These are phyloP conservation scores for Suillus americanus DNA, from an alignment of 768 basidiomycete genomes.

Conservation along the genomic window DNA sequence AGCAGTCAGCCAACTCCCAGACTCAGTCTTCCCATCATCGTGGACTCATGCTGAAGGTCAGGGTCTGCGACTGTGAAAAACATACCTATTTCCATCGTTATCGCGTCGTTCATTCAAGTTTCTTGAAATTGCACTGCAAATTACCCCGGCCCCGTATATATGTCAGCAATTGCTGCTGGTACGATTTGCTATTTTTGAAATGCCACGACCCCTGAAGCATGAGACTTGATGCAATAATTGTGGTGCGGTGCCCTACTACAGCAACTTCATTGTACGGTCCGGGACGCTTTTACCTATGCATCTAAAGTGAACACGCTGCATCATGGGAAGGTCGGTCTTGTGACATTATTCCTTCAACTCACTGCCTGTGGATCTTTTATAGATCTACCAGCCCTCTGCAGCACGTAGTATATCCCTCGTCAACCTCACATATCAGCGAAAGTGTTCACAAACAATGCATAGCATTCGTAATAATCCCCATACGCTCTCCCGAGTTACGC, in stretches of 20 bases:
- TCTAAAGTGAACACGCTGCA: neutral
- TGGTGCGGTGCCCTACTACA: constrained; percentile 1
- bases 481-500: neutral
- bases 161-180: neutral
- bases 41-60: neutral
- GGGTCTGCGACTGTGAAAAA: neutral
- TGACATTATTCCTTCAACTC: neutral
- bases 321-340: neutral
- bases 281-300: neutral
- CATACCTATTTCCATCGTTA: neutral
- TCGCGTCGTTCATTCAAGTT: neutral
- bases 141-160: neutral
- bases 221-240: neutral
- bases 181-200: neutral
- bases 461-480: neutral
- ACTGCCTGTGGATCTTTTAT: neutral
- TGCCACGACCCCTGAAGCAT: neutral
- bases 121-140: neutral
- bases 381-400: constrained; percentile 1
- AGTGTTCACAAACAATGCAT: neutral
- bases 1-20: neutral
- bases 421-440: neutral
- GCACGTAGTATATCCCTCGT: neutral
- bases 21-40: neutral
- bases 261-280: neutral